These are phyloP conservation scores for Papiliotrema fonsecae DNA, from an alignment of 1,284 basidiomycete genomes.

Conservation along the genomic window DNA sequence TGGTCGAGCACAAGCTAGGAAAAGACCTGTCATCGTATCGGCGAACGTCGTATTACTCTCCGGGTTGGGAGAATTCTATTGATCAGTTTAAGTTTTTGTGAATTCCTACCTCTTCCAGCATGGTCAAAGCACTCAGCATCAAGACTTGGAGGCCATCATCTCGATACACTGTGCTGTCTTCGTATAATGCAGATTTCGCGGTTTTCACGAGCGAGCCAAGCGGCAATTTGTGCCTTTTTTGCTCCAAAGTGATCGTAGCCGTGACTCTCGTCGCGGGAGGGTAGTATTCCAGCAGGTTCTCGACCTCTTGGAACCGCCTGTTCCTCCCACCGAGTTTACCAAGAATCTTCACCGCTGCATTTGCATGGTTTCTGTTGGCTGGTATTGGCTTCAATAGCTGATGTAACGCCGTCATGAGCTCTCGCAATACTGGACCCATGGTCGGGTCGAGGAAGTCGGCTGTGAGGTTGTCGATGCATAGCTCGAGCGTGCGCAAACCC, in stretches of 20 bases:
- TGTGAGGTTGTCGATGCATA: conserved; percentile 99
- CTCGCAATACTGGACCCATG: conserved; percentile 83
- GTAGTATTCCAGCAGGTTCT: conserved; percentile 69
- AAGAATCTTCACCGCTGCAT: conserved; percentile 92
- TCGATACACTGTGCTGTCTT: conserved; percentile 61
- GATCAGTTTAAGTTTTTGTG: background rate
- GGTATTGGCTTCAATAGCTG: conserved; percentile 86
- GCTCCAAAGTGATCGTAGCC: conserved; percentile 68
- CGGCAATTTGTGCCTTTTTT: conserved; percentile 63
- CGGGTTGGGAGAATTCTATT: conserved; percentile 24
- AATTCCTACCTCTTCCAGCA: conserved; percentile 66
- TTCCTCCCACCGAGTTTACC: conserved; percentile 97
- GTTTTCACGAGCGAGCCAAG: conserved; percentile 68
- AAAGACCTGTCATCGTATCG: conserved; percentile 32
- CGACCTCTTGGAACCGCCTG: conserved; percentile 76
- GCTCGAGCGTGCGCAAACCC: conserved; percentile 90
- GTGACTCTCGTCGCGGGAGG: conserved; percentile 65
- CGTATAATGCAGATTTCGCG: conserved; percentile 63
- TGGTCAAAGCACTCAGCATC: conserved; percentile 65
- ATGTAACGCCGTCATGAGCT: conserved; percentile 92
- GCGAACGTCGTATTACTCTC: conserved; percentile 37
- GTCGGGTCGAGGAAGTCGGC: conserved; percentile 98
- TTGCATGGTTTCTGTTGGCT: conserved; percentile 83
- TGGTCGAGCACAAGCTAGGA: conserved; percentile 31
- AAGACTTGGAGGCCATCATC: conserved; percentile 73